Conservation (phyloP, 2,329 filamentous ascomycete species). For the Xylaria sp. region DNA sequence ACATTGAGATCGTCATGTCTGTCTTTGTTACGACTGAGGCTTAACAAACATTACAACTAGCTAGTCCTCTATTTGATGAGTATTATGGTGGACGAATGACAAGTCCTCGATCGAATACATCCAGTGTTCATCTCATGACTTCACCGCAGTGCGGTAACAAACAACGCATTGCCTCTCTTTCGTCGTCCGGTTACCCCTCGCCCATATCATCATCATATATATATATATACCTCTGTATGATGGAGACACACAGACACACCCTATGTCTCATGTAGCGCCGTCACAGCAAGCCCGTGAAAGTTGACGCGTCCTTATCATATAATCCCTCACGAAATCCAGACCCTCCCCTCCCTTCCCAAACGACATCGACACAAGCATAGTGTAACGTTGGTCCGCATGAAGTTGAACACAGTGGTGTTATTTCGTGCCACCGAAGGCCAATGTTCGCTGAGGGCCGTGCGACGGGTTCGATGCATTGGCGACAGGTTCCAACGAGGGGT, state of each 20-base stretch:
- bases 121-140: not conserved
- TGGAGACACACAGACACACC: not conserved
- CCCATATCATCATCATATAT: not conserved
- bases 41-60: not conserved
- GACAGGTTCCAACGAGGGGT: not conserved
- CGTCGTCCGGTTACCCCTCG: not conserved
- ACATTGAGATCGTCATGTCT: no score
- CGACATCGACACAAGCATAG: constrained; percentile 1
- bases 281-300: not conserved
- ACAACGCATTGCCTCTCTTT: not conserved
- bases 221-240: not conserved
- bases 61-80: not conserved
- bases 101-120: not conserved
- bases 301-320: constrained; percentile 1
- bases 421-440: constrained; percentile 4
- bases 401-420: not conserved
- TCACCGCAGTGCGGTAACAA: not conserved
- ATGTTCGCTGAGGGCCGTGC: not conserved
- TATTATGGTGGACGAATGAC: not conserved
- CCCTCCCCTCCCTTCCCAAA: not conserved
- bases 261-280: not conserved
- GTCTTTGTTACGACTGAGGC: not conserved
- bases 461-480: not conserved
- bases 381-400: constrained; percentile 2
- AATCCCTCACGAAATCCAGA: not conserved